Conservation (phyloP, 1,284 basidiomycete species). For the Calocybe gambosa region DNA sequence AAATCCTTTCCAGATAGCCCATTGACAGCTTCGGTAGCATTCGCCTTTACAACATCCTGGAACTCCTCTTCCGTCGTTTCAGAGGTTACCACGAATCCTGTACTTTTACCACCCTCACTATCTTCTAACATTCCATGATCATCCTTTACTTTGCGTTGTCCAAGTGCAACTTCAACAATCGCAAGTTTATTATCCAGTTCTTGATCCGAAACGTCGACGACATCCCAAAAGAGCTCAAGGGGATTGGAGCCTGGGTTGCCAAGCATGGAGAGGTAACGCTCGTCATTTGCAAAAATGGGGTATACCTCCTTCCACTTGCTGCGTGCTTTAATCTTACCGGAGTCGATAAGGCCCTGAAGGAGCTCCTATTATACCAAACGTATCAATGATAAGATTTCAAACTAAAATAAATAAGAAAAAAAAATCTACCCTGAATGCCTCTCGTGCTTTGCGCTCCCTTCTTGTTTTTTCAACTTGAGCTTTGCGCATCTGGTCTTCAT, state of each 20-base stretch:
- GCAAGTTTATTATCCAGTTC: slow-evolving; percentile 74
- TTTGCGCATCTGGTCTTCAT: slow-evolving; percentile 77
- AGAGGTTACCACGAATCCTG: slow-evolving; percentile 44
- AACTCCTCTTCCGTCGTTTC: slow-evolving; percentile 63
- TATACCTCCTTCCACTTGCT: slow-evolving; percentile 91
- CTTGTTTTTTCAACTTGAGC: slow-evolving; percentile 78
- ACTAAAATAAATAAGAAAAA: background rate
- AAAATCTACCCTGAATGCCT: slow-evolving; percentile 69
- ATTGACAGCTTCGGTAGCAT: slow-evolving; percentile 42
- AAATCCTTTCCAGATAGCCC: slow-evolving; percentile 50
- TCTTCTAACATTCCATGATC: slow-evolving; percentile 27
- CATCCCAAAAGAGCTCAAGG: slow-evolving; percentile 94
- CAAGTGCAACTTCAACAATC: slow-evolving; percentile 56
- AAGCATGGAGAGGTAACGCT: slow-evolving; percentile 80
- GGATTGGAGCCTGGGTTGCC: slow-evolving; percentile 92
- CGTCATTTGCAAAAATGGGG: slow-evolving; percentile 68
- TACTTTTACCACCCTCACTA: slow-evolving; percentile 16
- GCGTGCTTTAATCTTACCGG: slow-evolving; percentile 71
- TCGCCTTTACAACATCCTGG: slow-evolving; percentile 47
- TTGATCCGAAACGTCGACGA: slow-evolving; percentile 82
- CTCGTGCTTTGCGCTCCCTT: slow-evolving; percentile 80
- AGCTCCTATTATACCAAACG: too few relatives aligned
- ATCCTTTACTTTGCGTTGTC: slow-evolving; percentile 34
- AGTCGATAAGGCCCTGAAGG: slow-evolving; percentile 60
- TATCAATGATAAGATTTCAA: background rate